Percentiles rank a stretch among this genome's conserved stretches.
Evolutionary conservation across 176 grass and related monocot species (phyloP).

Genomic region (barley (Hordeum vulgare)): MorexV3_pseudomolecules_assembly NC_058519.1:304672233-304672732

Average conservation of each 20-base stretch:
- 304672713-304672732: too few species aligned
- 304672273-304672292: slow-evolving; percentile 50
- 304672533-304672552: too few species aligned
- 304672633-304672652: too few species aligned
- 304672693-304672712: too few species aligned
- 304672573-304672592: too few species aligned
- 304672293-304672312: slow-evolving; percentile 7
- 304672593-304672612: too few species aligned
- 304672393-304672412: slow-evolving; percentile 96
- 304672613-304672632: too few species aligned
- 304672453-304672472: background rate
- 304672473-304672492: background rate
- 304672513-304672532: slow-evolving; percentile 67
- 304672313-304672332: background rate
- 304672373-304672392: slow-evolving; percentile 92
- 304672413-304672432: slow-evolving; percentile 64
- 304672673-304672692: too few species aligned
- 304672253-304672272: slow-evolving; percentile 74
- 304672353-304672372: slow-evolving; percentile 62
- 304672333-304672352: slow-evolving; percentile 5
- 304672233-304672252: slow-evolving; percentile 75
- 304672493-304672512: slow-evolving; percentile 59
- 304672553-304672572: too few species aligned
- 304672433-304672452: background rate
- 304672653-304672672: too few species aligned